Evolutionary conservation across 805 yeast genomes (phyloP).

Genomic region (Limtongia smithiae): DNA sequence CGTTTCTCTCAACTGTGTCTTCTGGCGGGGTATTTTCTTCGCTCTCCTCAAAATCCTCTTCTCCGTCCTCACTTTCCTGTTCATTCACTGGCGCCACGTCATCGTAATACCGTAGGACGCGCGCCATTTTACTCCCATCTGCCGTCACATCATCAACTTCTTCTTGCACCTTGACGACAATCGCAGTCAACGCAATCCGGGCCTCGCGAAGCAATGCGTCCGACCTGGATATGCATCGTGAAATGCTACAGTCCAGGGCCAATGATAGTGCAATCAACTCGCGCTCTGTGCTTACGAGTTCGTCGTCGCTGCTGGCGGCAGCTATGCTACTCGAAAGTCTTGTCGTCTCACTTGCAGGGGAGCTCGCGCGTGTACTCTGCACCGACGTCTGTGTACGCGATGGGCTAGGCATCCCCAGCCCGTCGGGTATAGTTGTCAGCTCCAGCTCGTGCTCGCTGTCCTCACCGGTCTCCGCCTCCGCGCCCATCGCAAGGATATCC

Average conservation of each 20-base stretch:
- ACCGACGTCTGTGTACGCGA: no score
- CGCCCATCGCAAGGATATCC: not conserved
- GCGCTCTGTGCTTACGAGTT: conserved; percentile 4
- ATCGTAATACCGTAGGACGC: conserved; percentile 19
- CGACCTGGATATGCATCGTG: conserved; percentile 13
- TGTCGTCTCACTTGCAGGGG: not conserved
- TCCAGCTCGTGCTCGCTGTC: conserved; percentile 6
- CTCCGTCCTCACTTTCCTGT: not conserved
- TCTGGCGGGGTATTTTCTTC: not conserved
- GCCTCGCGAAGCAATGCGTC: conserved; percentile 20
- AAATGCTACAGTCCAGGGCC: conserved; percentile 16
- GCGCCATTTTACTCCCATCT: conserved; percentile 2
- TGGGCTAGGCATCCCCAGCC: conserved; percentile 8
- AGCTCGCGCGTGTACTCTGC: no score
- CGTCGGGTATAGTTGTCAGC: not conserved
- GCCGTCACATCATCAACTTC: no score
- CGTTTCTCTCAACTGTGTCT: no score
- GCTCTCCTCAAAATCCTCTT: not conserved
- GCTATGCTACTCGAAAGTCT: no score
- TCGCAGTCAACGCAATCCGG: not conserved
- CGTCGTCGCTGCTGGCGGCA: not conserved
- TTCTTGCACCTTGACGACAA: conserved; percentile 6
- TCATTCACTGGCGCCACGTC: not conserved
- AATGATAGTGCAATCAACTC: conserved; percentile 3
- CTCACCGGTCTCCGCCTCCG: conserved; percentile 8